Base-by-base conservation (phyloP, 2,329 filamentous ascomycete genomes). In the Penicillium nordicum region DNA sequence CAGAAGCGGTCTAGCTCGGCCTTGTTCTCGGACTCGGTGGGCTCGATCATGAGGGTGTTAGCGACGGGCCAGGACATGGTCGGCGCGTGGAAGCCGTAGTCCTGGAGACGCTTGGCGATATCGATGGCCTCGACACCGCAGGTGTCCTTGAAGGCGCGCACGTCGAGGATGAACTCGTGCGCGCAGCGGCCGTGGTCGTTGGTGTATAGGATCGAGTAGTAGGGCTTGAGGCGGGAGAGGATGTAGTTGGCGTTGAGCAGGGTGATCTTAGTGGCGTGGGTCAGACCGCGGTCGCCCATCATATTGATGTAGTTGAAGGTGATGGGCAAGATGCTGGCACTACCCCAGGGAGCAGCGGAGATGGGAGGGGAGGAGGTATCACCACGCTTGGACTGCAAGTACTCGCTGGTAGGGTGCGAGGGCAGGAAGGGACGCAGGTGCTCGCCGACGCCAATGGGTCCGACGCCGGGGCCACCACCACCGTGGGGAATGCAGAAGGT, bases 401-500 rank as follows among this genome's bases (percentile, higher is more conserved):
- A 69, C 44, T 83, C 77, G 60, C 84, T 80, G 43, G 85, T 75
- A 10, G 87, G 84, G 72, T 90, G 88, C 18, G 83, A 85, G 5
- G 92, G 91, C 14, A 97, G 82, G 80, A 87, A 92, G 6, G 85
- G 84, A 7, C 83, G 77, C 48, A 97, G 85, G 68, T 95, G 90
- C 58, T 85, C 78, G 72, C 92, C 94, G 53, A 96, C 93, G 70
- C 92, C 92, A 64, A 97, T 96, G 51, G 93, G 93, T 2, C 93
- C 93, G 37, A 97, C 90, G 67, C 93, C 93, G 10, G 93, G 93
- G 16, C 93, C 93, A 63, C 93, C 93, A 61, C 93, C 93, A 53
- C 93, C 93, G 75, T 97, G 93, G 45, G 93, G 93, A 68, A 97
- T 97, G 73, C 93, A 97, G 81, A 97, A 97, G 3, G 93, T 97